Base-by-base conservation (phyloP, 805 yeast species). In the Wickerhamomyces strasburgensis region DNA sequence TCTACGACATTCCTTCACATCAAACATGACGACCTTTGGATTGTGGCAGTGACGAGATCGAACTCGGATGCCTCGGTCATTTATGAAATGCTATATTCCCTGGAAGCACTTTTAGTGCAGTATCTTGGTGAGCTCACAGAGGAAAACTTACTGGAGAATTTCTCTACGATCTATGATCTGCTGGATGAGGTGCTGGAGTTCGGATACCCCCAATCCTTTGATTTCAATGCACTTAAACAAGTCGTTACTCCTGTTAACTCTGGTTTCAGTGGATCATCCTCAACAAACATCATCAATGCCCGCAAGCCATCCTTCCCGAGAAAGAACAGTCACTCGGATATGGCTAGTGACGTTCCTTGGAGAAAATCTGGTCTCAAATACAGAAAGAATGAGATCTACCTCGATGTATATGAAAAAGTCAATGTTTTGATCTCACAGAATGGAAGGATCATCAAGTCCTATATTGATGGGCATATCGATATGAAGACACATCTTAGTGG, bases 1-100 rank as follows among this genome's bases (percentile, higher is more conserved):
- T 85, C 95, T 0, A 93, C 98, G 0, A 82, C 96, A 0, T 93
- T 90, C 55, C 70, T 87, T 37, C 89, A 87, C 53, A 79, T 85
- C 33, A 75, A 75, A 46, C 66, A 72, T 19, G 67, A 69, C 11
- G 65, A 70, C 34, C 49, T 90, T 13, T 93, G 94, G 83, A 51
- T 87, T 7, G 95, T 89, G 9, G 95, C 89, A 0, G 88, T 89
- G n/a, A 77, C 94, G 1, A 72, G 97, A 44, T 80, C 87, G 29
- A 93, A 90, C 55, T 85, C 81, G 26, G 96, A 90, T 56, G 88
- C 89, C 24, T 75, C 88, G 1, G 58, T 78, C 4, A 74, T 89
- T 1, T 75, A 88, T 54, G 97, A 90, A 63, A 85, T 83, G 51
- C 62, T 90, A 16, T 77, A 77, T 61, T 72, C 73, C 40, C 63